phyloP scores from a whole-genome alignment of 2,329 filamentous ascomycete genomes.

The Triangularia setosa region DNA sequence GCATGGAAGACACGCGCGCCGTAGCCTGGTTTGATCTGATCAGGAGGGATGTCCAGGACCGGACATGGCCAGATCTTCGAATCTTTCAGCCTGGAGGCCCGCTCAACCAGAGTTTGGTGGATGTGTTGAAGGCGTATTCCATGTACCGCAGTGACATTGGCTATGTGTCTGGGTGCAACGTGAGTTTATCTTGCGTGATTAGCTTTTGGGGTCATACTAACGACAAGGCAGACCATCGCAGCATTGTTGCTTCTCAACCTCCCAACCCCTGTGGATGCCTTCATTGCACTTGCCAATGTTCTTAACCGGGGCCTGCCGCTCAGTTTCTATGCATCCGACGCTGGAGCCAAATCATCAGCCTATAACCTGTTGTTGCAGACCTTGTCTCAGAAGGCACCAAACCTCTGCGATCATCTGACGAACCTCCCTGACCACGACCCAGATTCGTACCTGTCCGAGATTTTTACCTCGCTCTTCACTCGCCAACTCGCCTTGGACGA shows the following conservation, averaged over 20 bases:
- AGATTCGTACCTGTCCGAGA: constrained; percentile 52
- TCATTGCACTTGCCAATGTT: constrained; percentile 70
- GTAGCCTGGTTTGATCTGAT: constrained; percentile 62
- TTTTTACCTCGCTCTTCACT: constrained; percentile 65
- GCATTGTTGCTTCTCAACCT: constrained; percentile 71
- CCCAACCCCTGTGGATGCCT: constrained; percentile 57
- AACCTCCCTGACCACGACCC: constrained; percentile 44
- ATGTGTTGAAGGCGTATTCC: constrained; percentile 73
- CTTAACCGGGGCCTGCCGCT: constrained; percentile 72
- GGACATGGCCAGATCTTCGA: constrained; percentile 66
- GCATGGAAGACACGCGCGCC: constrained; percentile 52
- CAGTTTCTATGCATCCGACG: constrained; percentile 69
- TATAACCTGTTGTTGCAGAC: constrained; percentile 67
- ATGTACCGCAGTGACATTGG: constrained; percentile 82
- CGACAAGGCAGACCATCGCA: constrained; percentile 56
- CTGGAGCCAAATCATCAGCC: constrained; percentile 62
- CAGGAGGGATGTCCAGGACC: constrained; percentile 56
- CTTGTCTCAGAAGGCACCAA: constrained; percentile 59
- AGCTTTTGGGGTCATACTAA: constrained; percentile 23
- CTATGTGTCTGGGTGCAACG: constrained; percentile 70
- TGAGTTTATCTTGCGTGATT: constrained; percentile 41
- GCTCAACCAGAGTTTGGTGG: constrained; percentile 62
- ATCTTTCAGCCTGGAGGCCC: constrained; percentile 67
- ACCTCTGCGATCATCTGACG: constrained; percentile 62
- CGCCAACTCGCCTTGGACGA: constrained; percentile 62